These are phyloP conservation scores for Shiraia bambusicola DNA, from an alignment of 2,329 filamentous ascomycete species.

Conservation along the genomic window DNA sequence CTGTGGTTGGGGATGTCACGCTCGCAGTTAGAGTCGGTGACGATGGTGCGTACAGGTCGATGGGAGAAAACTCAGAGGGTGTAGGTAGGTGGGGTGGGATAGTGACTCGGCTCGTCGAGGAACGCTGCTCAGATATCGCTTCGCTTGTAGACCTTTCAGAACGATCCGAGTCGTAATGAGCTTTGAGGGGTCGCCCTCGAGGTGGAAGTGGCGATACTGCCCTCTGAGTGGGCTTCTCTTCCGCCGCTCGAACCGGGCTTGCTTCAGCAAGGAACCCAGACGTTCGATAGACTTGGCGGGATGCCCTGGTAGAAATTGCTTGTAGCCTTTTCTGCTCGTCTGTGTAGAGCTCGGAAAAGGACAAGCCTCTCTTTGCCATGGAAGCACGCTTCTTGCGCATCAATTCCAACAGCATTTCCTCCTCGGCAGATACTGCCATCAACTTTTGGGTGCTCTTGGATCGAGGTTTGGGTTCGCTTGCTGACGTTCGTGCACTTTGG, in stretches of 20 bases:
- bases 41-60: constrained; percentile 35
- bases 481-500: constrained; percentile 34
- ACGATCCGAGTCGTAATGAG: constrained; percentile 21
- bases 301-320: constrained; percentile 15
- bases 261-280: constrained; percentile 33
- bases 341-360: constrained; percentile 41
- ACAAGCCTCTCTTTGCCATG: constrained; percentile 46
- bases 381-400: constrained; percentile 53
- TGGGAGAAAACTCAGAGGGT: constrained; percentile 32
- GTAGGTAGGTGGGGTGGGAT: constrained; percentile 25
- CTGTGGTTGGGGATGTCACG: constrained; percentile 34
- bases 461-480: constrained; percentile 37
- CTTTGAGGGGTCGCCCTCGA: constrained; percentile 28
- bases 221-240: constrained; percentile 18
- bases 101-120: constrained; percentile 15
- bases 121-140: constrained; percentile 17
- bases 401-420: constrained; percentile 52
- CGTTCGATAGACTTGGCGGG: constrained; percentile 18
- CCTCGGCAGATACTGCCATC: constrained; percentile 54
- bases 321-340: constrained; percentile 36
- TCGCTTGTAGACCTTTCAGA: constrained; percentile 36
- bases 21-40: constrained; percentile 27
- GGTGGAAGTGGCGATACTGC: constrained; percentile 26
- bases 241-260: constrained; percentile 24
- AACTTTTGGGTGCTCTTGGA: constrained; percentile 36